phyloP scores from a whole-genome alignment of 352 stramenopile genomes.

The Globisporangium ultimum region DNA sequence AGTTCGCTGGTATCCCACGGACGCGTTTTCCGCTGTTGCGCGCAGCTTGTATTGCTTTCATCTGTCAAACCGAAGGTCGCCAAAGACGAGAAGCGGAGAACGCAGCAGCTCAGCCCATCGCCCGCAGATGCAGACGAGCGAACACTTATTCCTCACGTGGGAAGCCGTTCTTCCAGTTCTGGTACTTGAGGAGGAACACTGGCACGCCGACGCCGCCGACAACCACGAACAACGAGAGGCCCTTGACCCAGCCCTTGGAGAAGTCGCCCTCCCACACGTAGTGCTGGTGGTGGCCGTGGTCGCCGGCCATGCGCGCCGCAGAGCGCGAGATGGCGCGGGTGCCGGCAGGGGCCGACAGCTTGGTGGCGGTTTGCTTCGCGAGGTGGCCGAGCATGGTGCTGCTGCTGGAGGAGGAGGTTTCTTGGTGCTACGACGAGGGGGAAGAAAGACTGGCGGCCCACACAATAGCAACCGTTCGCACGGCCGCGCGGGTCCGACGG shows the following conservation, averaged over 20 bases:
- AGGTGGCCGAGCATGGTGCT: conserved; percentile 46
- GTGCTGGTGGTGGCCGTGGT: conserved; percentile 84
- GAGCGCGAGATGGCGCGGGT: conserved; percentile 73
- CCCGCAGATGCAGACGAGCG: too few relatives aligned
- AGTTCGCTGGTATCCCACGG: not conserved
- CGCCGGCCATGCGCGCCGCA: conserved; percentile 64
- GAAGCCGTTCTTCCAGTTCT: conserved; percentile 91
- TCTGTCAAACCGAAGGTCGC: too few relatives aligned
- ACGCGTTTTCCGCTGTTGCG: not conserved
- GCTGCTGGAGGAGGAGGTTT: conserved; percentile 1
- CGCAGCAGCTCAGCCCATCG: too few relatives aligned
- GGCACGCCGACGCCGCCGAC: conserved; percentile 62
- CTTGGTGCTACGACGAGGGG: conserved; percentile 5
- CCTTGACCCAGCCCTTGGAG: conserved; percentile 64
- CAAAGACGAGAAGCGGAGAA: not conserved
- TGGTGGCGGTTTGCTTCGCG: conserved; percentile 63
- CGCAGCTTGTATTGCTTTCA: too few relatives aligned
- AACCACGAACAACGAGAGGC: conserved; percentile 56
- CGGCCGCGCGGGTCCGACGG: too few relatives aligned
- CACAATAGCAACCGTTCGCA: too few relatives aligned
- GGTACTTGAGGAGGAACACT: conserved; percentile 67
- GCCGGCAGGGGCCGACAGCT: conserved; percentile 48
- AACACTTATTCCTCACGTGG: conserved; percentile 64
- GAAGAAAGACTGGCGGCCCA: conserved; percentile 13
- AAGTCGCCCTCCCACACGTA: conserved; percentile 83